Base-by-base conservation (phyloP, 2,329 filamentous ascomycete genomes). In the Exophiala dermatitidis region DNA sequence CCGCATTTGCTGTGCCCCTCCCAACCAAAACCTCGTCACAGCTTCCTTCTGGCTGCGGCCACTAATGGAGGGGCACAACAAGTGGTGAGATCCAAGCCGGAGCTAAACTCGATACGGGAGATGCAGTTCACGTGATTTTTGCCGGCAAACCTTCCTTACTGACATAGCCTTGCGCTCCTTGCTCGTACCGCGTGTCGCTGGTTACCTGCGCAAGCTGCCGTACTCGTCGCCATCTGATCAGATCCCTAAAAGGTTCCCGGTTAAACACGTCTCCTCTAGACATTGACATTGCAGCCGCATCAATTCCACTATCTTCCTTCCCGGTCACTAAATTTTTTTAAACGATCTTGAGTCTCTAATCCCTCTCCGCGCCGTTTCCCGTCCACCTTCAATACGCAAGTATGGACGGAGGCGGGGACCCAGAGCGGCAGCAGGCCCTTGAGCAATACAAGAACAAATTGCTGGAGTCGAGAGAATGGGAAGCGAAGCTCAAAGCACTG, bases 381-480 rank as follows among this genome's bases (percentile, higher is more conserved):
- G 12, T 12, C 5, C 37, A 46, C 36, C 29, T 28, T 9, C 34
- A 26, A 31, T 38, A 28, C 19, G 9, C n/a, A 56, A 61, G 12
- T 10, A 67, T 66, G 66, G 62, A 66, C 52, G 63, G 61, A 45
- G 59, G 65, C 41, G 58, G 65, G 60, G 77, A 81, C 62, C 74
- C 77, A 52, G 78, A 81, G 69, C 73, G 79, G 65, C 69, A 84
- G 64, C 79, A 84, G 69, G 86, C 87, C 67, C 83, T 91, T 66
- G 78, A 84, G 67, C 81, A 84, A 55, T 91, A 89, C 77, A 88
- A 88, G 70, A 74, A 78, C 58, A 90, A 88, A 76, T 80, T 91
- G 65, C 80, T 96, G 67, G 91, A 98, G 73, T 95, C 94, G 65
- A 83, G 94, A 73, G 93, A 98, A 79, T 97, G 90, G 90, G 94